These are phyloP conservation scores for Narthecium ossifragum DNA, from an alignment of 106 monocot genomes.

Conservation along the genomic window DNA sequence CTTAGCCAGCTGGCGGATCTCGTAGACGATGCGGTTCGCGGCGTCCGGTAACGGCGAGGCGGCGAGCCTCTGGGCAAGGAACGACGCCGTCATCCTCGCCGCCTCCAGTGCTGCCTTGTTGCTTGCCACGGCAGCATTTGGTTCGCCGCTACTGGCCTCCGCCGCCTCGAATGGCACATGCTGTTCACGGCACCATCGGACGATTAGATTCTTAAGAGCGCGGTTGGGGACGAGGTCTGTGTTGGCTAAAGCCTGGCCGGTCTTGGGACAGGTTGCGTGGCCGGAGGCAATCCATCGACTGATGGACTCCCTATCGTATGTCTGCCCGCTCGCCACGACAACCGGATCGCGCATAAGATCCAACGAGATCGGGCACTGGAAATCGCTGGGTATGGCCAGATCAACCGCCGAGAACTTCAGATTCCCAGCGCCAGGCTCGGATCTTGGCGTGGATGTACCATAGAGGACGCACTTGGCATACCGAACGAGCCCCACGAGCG, in stretches of 20 bases:
- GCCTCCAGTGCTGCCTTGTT: constrained; percentile 83
- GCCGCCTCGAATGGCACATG: constrained; percentile 33
- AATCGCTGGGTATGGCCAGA: constrained; percentile 39
- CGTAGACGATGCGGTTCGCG: constrained; percentile 60
- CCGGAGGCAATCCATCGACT: constrained; percentile 62
- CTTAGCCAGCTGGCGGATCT: constrained; percentile 66
- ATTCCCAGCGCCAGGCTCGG: constrained; percentile 1
- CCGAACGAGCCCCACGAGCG: constrained; percentile 57
- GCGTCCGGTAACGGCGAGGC: constrained; percentile 19
- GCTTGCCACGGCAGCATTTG: neutral
- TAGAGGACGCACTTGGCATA: constrained; percentile 80
- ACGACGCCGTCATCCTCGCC: constrained; percentile 63
- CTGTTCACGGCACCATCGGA: constrained; percentile 60
- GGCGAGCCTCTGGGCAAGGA: constrained; percentile 54
- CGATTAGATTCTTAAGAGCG: constrained; percentile 61
- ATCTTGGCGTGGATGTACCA: constrained; percentile 52
- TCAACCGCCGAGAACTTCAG: neutral
- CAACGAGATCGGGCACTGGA: constrained; percentile 84
- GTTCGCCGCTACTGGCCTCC: neutral
- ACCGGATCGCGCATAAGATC: constrained; percentile 88
- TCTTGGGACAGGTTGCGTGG: constrained; percentile 74
- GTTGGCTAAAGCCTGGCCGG: constrained; percentile 50
- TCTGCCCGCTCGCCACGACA: constrained; percentile 82
- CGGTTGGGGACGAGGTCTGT: constrained; percentile 50
- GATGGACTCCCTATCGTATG: constrained; percentile 82